phyloP scores from a whole-genome alignment of 2,329 filamentous ascomycete genomes.

The Monosporascus ibericus region DNA sequence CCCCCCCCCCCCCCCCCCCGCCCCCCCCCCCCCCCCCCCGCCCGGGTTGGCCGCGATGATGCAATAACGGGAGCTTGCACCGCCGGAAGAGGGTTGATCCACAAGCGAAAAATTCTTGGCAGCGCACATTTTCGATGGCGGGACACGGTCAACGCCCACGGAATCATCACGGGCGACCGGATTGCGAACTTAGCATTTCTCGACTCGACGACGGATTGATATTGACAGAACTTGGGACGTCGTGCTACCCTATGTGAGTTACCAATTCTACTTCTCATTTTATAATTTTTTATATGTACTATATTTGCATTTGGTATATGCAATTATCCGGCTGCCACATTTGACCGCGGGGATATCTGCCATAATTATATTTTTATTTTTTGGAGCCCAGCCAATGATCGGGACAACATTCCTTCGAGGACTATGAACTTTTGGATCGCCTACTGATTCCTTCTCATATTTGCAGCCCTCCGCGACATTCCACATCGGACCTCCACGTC shows the following conservation, averaged over 20 bases:
- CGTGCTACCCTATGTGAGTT: background rate
- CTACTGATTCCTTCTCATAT: too few relatives aligned
- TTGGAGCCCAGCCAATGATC: background rate
- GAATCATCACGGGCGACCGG: background rate
- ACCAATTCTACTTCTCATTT: background rate
- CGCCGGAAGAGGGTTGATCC: slow-evolving; percentile 28
- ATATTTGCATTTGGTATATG: background rate
- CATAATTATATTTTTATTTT: background rate
- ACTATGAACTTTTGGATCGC: too few relatives aligned
- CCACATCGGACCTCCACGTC: too few relatives aligned
- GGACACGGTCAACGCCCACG: slow-evolving; percentile 4
- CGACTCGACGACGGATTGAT: slow-evolving; percentile 9
- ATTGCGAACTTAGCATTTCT: background rate
- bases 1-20: too few relatives aligned
- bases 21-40: too few relatives aligned
- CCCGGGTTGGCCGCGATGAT: background rate
- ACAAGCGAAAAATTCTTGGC: slow-evolving; percentile 27
- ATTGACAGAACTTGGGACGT: background rate
- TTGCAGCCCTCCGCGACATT: too few relatives aligned
- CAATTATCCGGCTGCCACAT: background rate
- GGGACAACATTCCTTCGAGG: background rate
- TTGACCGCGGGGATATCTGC: background rate
- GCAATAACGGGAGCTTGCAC: background rate
- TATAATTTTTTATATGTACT: background rate
- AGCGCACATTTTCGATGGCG: slow-evolving; percentile 24